A percentile compares a stretch with the other conserved stretches of the same genome.
phyloP scores from a whole-genome alignment of 2,329 filamentous ascomycete genomes.

The Tolypocladium tropicale region DNA sequence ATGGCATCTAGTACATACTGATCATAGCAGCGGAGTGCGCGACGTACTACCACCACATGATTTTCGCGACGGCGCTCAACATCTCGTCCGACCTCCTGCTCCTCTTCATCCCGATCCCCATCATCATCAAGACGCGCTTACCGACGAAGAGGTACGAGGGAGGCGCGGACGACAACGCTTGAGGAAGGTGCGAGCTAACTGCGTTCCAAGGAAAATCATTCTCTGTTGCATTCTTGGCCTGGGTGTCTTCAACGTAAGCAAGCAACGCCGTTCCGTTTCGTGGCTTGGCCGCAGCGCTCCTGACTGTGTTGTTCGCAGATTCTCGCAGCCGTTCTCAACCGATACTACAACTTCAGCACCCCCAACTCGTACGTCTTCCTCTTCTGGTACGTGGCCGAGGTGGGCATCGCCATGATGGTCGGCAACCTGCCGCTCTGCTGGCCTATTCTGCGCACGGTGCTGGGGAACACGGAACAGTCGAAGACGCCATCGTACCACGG shows the following conservation, averaged over 20 bases:
- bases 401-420: slow-evolving; percentile 48
- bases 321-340: slow-evolving; percentile 47
- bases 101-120: slow-evolving; percentile 32
- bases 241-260: slow-evolving; percentile 33
- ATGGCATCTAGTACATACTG: background rate
- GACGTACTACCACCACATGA: slow-evolving; percentile 35
- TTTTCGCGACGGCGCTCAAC: slow-evolving; percentile 35
- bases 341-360: slow-evolving; percentile 49
- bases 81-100: slow-evolving; percentile 34
- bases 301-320: slow-evolving; percentile 26
- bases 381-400: slow-evolving; percentile 51
- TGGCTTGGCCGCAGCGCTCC: background rate
- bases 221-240: slow-evolving; percentile 45
- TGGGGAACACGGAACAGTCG: slow-evolving; percentile 12
- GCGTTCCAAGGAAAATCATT: slow-evolving; percentile 33
- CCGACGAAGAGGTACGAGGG: slow-evolving; percentile 16
- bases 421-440: slow-evolving; percentile 52
- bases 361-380: slow-evolving; percentile 47
- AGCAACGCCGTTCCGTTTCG: background rate
- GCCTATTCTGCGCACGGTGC: slow-evolving; percentile 39
- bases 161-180: background rate
- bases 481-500: slow-evolving; percentile 14
- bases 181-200: background rate
- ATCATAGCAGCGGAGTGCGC: slow-evolving; percentile 26
- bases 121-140: slow-evolving; percentile 29